Evolutionary conservation across 345 rosid species (phyloP), one percentile per base, ranked within the genome.

Genomic region (Dovyalis caffra): DNA sequence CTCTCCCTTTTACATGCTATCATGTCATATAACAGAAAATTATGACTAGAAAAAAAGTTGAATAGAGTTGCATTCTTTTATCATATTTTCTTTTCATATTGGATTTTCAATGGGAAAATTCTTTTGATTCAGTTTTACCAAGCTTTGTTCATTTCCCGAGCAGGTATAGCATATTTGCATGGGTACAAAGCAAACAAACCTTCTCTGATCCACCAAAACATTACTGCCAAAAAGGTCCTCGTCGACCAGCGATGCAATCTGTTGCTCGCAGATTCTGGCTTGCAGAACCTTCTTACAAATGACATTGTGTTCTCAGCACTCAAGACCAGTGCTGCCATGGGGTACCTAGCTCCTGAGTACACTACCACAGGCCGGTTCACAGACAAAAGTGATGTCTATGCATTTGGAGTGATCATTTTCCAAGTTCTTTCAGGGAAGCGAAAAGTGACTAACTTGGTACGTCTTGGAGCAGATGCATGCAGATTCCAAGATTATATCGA

Each of bases 321-420:
- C 47, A 80, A 80, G 47, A 70, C 74, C 77, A 80, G 83, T 72
- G 83, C 83, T 20, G 83, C 80, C 31, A 80, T 80, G 83, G 83
- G 83, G 32, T 80, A 80, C 53, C 73, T 80, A 21, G 83, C 83
- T 31, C 83, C 83, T 6, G 83, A 80, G 66, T 80, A 80, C 35
- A 33, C 80, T 6, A 68, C 74, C 64, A 76, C 77, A 14, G 83
- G 83, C 5, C 73, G 73, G 26, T 80, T 80, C 74, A 80, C 83
- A 0, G 77, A 80, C 49, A 80, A 80, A 64, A 80, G 80, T 33
- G 80, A 80, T 7, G 80, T 80, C 25, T 76, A 80, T 3, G 77
- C 83, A 18, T 80, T 72, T 33, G 83, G 83, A 12, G 83, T 80
- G 74, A 76, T 80, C 14, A 74, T 80, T 15, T 72, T 80, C 70